A percentile compares a stretch with the other conserved stretches of the same genome.
These are phyloP conservation scores for Ascochyta pisi DNA, from an alignment of 2,329 filamentous ascomycete genomes.

Conservation along the genomic window DNA sequence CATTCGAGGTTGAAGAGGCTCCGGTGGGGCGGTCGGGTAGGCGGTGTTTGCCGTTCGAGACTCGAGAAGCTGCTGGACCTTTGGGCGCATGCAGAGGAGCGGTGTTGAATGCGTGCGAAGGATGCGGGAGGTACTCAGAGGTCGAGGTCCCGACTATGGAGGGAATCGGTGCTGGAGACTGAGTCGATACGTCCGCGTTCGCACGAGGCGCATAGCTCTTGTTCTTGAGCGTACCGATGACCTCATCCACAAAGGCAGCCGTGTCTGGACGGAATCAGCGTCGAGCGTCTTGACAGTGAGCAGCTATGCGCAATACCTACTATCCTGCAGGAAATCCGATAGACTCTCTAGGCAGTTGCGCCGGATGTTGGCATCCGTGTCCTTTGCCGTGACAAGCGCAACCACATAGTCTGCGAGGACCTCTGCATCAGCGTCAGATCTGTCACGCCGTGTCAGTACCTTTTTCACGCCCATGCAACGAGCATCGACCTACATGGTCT, in stretches of 20 bases:
- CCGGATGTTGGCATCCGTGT: conserved; percentile 68
- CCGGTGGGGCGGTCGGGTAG: conserved; percentile 23
- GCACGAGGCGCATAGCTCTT: conserved; percentile 53
- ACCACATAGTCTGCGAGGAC: conserved; percentile 87
- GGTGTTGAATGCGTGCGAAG: conserved; percentile 25
- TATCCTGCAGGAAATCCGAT: conserved; percentile 75
- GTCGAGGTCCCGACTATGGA: conserved; percentile 33
- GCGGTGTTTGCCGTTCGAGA: conserved; percentile 17
- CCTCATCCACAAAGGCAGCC: conserved; percentile 70
- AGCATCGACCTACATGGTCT: conserved; percentile 68
- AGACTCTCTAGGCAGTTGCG: conserved; percentile 74
- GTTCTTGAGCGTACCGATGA: conserved; percentile 70
- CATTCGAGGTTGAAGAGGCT: background rate
- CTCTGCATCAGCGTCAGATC: conserved; percentile 80
- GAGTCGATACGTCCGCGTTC: conserved; percentile 25
- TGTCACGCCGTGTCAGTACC: conserved; percentile 41
- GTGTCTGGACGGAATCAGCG: conserved; percentile 56
- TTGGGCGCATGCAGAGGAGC: conserved; percentile 34
- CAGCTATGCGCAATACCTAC: conserved; percentile 49
- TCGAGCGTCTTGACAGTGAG: background rate
- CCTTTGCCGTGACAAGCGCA: conserved; percentile 71
- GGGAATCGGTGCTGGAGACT: conserved; percentile 31
- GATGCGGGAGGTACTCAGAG: conserved; percentile 26
- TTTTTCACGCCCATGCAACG: background rate
- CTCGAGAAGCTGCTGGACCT: conserved; percentile 29